A percentile compares a stretch with the other conserved stretches of the same genome.
Evolutionary conservation across 2,329 filamentous ascomycete genomes (phyloP).

Genomic region (Eutypella sp.): DNA sequence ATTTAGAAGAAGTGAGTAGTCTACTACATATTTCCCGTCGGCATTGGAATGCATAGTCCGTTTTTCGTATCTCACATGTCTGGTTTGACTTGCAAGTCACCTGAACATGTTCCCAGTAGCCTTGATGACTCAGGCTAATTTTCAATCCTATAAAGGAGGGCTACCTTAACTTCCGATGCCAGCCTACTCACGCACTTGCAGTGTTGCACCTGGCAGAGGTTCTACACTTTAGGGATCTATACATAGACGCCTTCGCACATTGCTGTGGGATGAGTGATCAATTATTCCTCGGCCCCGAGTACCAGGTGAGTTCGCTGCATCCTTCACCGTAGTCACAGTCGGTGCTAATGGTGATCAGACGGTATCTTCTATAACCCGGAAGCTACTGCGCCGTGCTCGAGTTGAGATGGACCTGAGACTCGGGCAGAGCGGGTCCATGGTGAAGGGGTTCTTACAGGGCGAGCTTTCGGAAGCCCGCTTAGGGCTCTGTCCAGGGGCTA

Average conservation of each 20-base stretch:
- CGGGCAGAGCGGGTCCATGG: conserved; percentile 48
- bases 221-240: conserved; percentile 59
- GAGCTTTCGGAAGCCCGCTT: conserved; percentile 63
- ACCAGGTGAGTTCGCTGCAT: conserved; percentile 43
- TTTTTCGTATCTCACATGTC: no score
- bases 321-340: neutral
- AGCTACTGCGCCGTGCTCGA: conserved; percentile 58
- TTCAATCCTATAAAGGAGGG: conserved; percentile 36
- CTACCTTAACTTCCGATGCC: conserved; percentile 62
- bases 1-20: conserved; percentile 49
- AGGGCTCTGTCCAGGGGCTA: conserved; percentile 55
- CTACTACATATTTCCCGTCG: no score
- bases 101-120: neutral
- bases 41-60: no score
- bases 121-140: neutral
- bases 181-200: conserved; percentile 64
- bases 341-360: conserved; percentile 33
- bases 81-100: no score
- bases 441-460: conserved; percentile 65
- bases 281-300: conserved; percentile 53
- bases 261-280: conserved; percentile 71
- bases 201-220: conserved; percentile 63
- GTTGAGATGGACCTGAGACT: conserved; percentile 63
- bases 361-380: conserved; percentile 50
- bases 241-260: conserved; percentile 70